Evolutionary conservation across 768 basidiomycete genomes (phyloP).

Genomic region (Xerocomus spinulosus): DNA sequence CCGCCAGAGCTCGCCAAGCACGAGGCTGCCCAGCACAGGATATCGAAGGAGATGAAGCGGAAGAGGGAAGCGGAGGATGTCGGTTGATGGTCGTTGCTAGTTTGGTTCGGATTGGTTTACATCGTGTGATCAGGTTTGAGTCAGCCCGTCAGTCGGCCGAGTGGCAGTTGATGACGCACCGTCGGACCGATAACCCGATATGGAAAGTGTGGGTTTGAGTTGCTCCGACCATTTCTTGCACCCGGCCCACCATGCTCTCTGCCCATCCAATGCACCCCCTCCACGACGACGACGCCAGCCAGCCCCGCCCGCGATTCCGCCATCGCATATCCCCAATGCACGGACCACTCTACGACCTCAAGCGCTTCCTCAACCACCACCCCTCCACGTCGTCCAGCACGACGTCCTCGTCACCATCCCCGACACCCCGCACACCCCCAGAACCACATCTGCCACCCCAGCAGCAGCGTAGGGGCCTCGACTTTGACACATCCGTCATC

Average conservation of each 20-base stretch:
- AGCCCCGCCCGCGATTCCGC: constrained; percentile 27
- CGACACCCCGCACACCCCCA: constrained; percentile 22
- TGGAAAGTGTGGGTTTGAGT: constrained; percentile 7
- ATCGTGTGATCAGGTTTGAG: not conserved
- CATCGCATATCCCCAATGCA: constrained; percentile 31
- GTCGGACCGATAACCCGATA: constrained; percentile 19
- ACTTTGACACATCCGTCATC: constrained; percentile 35
- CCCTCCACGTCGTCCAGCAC: no score
- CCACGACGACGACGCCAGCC: not conserved
- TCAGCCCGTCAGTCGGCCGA: constrained; percentile 13
- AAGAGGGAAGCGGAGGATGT: constrained; percentile 83
- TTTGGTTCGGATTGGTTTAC: no score
- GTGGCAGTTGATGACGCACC: constrained; percentile 8
- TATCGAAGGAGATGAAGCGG: constrained; percentile 93
- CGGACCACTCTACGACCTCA: constrained; percentile 86
- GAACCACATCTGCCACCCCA: constrained; percentile 33
- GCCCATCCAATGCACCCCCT: constrained; percentile 34
- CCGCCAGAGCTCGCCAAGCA: constrained; percentile 85
- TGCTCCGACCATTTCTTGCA: not conserved
- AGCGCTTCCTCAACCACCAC: constrained; percentile 92
- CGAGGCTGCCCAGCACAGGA: constrained; percentile 85
- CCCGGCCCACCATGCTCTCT: constrained; percentile 32
- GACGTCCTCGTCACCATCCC: constrained; percentile 29
- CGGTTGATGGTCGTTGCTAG: constrained; percentile 32
- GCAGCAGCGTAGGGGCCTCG: constrained; percentile 32